Conservation (phyloP, 2,329 filamentous ascomycete species). For the Cyphellophora europaea region DNA sequence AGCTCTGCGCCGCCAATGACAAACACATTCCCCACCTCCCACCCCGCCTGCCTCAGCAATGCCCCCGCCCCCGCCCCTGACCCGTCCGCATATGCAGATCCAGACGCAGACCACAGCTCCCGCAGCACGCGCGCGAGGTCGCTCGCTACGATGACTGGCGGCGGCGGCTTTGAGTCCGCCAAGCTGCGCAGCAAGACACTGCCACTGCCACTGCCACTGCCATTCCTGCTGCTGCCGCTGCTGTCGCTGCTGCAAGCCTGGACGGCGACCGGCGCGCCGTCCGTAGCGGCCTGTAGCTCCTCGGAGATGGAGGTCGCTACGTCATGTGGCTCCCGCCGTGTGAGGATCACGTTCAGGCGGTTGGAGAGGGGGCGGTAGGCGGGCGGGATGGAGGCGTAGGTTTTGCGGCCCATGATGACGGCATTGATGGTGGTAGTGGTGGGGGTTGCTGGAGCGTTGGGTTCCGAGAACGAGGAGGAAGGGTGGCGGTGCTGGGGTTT, state of each 20-base stretch:
- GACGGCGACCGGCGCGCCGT: conserved; percentile 9
- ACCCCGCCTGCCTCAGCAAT: conserved; percentile 3
- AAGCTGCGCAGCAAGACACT: neutral
- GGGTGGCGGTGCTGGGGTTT: conserved; percentile 14
- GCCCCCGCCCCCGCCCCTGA: neutral
- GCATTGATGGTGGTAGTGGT: conserved; percentile 44
- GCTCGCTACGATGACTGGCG: neutral
- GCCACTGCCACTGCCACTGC: neutral
- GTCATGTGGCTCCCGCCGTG: conserved; percentile 28
- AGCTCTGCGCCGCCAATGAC: conserved; percentile 87
- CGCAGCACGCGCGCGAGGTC: neutral
- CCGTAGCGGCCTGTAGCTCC: conserved; percentile 25
- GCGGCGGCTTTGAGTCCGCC: neutral
- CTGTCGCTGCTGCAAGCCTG: conserved; percentile 5
- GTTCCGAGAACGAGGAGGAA: neutral
- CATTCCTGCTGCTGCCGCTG: neutral
- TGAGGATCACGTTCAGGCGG: conserved; percentile 75
- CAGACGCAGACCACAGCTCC: too few relatives aligned
- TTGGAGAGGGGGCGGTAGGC: conserved; percentile 70
- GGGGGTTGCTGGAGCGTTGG: conserved; percentile 1
- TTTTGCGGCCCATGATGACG: conserved; percentile 96
- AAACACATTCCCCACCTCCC: conserved; percentile 53
- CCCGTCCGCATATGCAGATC: too few relatives aligned
- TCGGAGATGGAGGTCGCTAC: conserved; percentile 23
- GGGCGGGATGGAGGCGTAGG: conserved; percentile 81